phyloP scores from a whole-genome alignment of 73 alveolate species.

The Tetrahymena borealis region DNA sequence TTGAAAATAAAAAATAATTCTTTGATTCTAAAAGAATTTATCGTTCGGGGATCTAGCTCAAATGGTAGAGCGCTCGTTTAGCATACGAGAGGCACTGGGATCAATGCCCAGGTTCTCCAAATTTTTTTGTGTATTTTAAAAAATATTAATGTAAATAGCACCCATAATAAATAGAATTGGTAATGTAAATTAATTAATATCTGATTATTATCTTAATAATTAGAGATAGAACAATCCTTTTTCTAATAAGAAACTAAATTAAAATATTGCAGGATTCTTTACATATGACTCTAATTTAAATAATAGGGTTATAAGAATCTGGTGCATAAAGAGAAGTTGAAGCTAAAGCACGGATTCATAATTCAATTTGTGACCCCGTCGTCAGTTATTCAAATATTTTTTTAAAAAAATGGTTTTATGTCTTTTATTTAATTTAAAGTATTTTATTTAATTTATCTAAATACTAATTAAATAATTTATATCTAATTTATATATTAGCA shows the following conservation, averaged over 20 bases:
- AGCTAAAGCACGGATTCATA: neutral
- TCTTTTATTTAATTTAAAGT: too few relatives aligned
- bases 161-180: neutral
- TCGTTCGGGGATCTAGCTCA: slow-evolving; percentile 4
- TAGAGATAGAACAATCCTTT: neutral
- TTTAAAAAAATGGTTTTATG: too few relatives aligned
- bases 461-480: too few relatives aligned
- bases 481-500: too few relatives aligned
- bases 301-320: neutral
- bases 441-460: too few relatives aligned
- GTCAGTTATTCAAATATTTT: neutral
- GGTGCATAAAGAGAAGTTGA: neutral
- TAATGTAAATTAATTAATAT: neutral
- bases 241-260: neutral
- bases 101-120: slow-evolving; percentile 5
- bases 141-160: neutral
- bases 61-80: slow-evolving; percentile 4
- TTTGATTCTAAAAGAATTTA: neutral
- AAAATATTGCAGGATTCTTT: neutral
- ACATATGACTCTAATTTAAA: neutral
- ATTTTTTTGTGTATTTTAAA: neutral
- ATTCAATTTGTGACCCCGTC: slow-evolving; percentile 2
- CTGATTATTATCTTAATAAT: neutral
- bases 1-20: neutral
- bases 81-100: slow-evolving; percentile 7